Evolutionary conservation across 768 basidiomycete species (phyloP), one percentile per base, ranked within the genome.

Genomic region (Mycena rosella): DNA sequence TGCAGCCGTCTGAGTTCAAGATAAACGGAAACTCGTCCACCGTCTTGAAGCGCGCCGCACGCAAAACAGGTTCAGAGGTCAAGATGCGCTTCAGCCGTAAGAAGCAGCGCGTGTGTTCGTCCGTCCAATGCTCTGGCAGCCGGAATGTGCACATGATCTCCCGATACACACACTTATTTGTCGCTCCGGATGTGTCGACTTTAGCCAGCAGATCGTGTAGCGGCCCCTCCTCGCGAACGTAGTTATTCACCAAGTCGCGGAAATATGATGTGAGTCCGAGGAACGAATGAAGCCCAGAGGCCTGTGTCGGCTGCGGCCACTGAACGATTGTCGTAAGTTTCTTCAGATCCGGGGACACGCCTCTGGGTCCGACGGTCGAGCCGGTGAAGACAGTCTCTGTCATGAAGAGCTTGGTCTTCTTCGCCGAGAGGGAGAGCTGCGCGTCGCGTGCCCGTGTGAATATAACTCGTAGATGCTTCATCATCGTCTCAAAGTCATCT

Each of bases 241-340:
- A 85, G 40, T 74, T 76, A 40, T 72, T 64, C 48, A 83, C 78
- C 0, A 82, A 64, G 22, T 74, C 59, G 0, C 79, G 70, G 68
- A 81, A 84, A 62, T 77, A 77, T 0, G 74, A 74, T 5, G 76
- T 78, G 10, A 82, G 67, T 0, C 82, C 79, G 11, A 81, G 47
- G 71, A 85, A 84, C 5, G 70, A 71, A 3, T 65, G 59, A 7
- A 85, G 70, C 14, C 79, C 60, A 2, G 64, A 60, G 2, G 75
- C 73, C 34, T 78, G 68, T 17, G 51, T 20, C 2, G 82, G 82
- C 49, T 30, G 47, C 18, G 64, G 58, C 78, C 79, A 81, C 63
- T 82, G 63, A 3, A 82, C 76, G 5, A 84, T 76, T 1, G 80
- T 75, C 4, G 75, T 75, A n/a, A 85, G 64, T 63, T 85, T 85